These are phyloP conservation scores for Zoysia pacifica DNA, from an alignment of 176 grass and related monocot genomes.

Conservation along the genomic window DNA sequence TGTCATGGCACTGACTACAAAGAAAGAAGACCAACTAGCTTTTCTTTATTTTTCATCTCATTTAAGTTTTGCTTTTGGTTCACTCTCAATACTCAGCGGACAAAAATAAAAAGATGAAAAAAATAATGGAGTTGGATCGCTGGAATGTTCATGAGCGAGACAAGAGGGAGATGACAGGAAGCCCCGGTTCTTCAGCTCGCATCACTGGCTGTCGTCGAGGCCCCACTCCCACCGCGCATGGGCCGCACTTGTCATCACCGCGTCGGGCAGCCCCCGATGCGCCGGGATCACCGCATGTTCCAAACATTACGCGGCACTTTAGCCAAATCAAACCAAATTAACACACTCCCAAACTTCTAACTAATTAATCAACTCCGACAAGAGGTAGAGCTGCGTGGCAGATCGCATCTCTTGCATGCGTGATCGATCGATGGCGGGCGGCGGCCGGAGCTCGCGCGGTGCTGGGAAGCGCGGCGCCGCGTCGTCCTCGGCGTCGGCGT, in stretches of 20 bases:
- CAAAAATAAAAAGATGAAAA: no score
- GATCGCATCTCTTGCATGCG: constrained; percentile 17
- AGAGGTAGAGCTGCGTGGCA: background rate
- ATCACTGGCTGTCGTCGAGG: no score
- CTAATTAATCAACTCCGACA: background rate
- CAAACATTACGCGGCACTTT: background rate
- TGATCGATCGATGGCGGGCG: constrained; percentile 52
- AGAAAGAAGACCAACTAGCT: no score
- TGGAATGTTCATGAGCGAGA: no score
- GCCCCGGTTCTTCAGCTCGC: no score
- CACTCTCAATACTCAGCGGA: no score
- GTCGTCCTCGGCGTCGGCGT: constrained; percentile 18
- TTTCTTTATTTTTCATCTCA: no score
- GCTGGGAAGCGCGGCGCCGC: constrained; percentile 57
- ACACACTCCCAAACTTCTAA: background rate
- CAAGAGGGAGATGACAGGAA: no score
- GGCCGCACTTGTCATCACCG: constrained; percentile 30
- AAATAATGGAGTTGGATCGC: no score
- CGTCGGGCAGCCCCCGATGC: constrained; percentile 5
- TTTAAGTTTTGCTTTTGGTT: no score
- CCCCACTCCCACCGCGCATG: no score
- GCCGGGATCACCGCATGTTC: constrained; percentile 38
- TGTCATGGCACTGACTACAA: no score
- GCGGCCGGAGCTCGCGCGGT: constrained; percentile 44
- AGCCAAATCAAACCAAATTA: background rate